phyloP scores from a whole-genome alignment of 129 eudicot genomes.

The Mikania micrantha region DNA sequence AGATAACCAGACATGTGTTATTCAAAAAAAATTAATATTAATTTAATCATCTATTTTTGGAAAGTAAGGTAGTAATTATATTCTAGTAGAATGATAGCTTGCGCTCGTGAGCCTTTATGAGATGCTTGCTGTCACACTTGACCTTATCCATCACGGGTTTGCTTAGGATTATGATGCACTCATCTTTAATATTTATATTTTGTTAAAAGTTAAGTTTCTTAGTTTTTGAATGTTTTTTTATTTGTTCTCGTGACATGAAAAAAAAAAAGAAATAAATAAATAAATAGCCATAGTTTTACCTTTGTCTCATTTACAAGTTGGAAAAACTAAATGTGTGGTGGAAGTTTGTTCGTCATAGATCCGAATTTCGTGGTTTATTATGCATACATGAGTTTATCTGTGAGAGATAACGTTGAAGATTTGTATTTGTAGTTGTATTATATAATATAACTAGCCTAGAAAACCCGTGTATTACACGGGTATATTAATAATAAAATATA shows the following conservation, averaged over 20 bases:
- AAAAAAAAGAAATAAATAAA: no score
- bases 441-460: no score
- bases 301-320: slow-evolving; percentile 30
- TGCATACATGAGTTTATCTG: no score
- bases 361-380: not conserved
- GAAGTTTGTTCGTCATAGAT: not conserved
- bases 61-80: not conserved
- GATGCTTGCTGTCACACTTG: slow-evolving; percentile 23
- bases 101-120: slow-evolving; percentile 22
- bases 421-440: no score
- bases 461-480: no score
- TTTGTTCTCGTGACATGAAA: slow-evolving; percentile 13
- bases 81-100: not conserved
- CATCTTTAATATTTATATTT: not conserved
- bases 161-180: slow-evolving; percentile 19
- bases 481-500: no score
- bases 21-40: not conserved
- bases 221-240: not conserved
- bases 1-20: not conserved
- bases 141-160: slow-evolving; percentile 37
- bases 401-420: no score
- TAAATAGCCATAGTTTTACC: not conserved
- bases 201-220: not conserved
- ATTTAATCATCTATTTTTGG: not conserved
- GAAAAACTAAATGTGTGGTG: slow-evolving; percentile 19